Evolutionary conservation across 106 monocot genomes (phyloP).

Genomic region (Dioscorea dumetorum): DNA sequence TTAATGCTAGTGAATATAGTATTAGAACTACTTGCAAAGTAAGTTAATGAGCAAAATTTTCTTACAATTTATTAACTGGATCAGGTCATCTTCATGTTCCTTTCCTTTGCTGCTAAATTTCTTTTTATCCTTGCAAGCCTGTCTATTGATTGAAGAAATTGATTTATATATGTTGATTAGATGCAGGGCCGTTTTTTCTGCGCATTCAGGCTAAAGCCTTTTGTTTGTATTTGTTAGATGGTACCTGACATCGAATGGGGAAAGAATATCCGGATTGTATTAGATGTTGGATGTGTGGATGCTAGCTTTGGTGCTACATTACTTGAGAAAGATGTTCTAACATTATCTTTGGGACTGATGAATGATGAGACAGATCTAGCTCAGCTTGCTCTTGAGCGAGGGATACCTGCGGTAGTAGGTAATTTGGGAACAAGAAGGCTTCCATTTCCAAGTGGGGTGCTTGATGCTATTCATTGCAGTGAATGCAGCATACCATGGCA

Average conservation of each 20-base stretch:
- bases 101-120: neutral
- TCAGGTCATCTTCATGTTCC: neutral
- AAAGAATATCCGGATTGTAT: slow-evolving; percentile 70
- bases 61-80: too few species aligned
- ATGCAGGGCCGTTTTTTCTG: too few species aligned
- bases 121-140: too few species aligned
- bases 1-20: too few species aligned
- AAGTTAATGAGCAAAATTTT: too few species aligned
- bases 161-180: too few species aligned
- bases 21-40: too few species aligned
- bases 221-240: slow-evolving; percentile 37
- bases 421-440: slow-evolving; percentile 63
- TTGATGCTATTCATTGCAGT: slow-evolving; percentile 91
- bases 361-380: slow-evolving; percentile 72
- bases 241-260: slow-evolving; percentile 92
- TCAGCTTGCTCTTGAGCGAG: slow-evolving; percentile 80
- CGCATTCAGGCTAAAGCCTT: too few species aligned
- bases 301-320: slow-evolving; percentile 51
- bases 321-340: slow-evolving; percentile 61
- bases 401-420: slow-evolving; percentile 69
- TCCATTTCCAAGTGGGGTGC: slow-evolving; percentile 80
- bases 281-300: slow-evolving; percentile 74
- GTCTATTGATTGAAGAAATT: too few species aligned
- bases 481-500: slow-evolving; percentile 83
- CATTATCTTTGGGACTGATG: slow-evolving; percentile 67